Conservation (phyloP, 2,329 filamentous ascomycete genomes). For the Penicillium oxalicum region DNA sequence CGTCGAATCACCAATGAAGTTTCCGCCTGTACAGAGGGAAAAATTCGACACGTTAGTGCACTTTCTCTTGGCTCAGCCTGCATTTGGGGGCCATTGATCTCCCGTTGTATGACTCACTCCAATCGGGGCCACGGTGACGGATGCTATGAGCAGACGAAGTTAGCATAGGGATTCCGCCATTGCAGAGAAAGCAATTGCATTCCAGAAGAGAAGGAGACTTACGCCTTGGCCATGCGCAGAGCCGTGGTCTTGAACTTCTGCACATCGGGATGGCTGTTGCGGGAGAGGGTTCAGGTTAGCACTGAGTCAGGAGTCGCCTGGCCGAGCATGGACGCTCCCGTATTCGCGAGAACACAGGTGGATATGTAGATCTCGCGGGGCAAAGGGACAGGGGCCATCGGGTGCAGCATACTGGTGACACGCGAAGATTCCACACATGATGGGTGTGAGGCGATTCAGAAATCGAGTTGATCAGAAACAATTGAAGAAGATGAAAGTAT, state of each 20-base stretch:
- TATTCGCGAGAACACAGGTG: slow-evolving; percentile 1
- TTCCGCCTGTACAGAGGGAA: slow-evolving; percentile 60
- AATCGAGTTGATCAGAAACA: slow-evolving; percentile 6
- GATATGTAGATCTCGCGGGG: slow-evolving; percentile 6
- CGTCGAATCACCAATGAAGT: slow-evolving; percentile 80
- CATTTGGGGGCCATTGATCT: neutral
- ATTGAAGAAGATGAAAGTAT: slow-evolving; percentile 7
- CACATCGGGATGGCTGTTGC: slow-evolving; percentile 73
- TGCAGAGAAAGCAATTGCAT: neutral
- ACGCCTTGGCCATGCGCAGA: slow-evolving; percentile 90
- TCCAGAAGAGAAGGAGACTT: slow-evolving; percentile 39
- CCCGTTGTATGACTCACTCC: slow-evolving; percentile 64
- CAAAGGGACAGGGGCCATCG: slow-evolving; percentile 4
- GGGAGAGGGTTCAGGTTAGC: slow-evolving; percentile 13
- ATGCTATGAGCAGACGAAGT: slow-evolving; percentile 52
- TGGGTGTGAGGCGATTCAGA: slow-evolving; percentile 35
- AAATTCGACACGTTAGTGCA: slow-evolving; percentile 17
- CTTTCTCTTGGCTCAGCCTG: too few species aligned
- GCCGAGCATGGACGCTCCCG: neutral
- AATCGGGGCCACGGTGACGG: slow-evolving; percentile 95
- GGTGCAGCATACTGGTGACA: slow-evolving; percentile 69
- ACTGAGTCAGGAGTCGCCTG: slow-evolving; percentile 8
- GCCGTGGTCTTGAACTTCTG: slow-evolving; percentile 94
- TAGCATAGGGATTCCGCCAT: slow-evolving; percentile 21
- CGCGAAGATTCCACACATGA: slow-evolving; percentile 95